Base-by-base conservation (phyloP, 768 basidiomycete genomes). In the Hericium erinaceus region DNA sequence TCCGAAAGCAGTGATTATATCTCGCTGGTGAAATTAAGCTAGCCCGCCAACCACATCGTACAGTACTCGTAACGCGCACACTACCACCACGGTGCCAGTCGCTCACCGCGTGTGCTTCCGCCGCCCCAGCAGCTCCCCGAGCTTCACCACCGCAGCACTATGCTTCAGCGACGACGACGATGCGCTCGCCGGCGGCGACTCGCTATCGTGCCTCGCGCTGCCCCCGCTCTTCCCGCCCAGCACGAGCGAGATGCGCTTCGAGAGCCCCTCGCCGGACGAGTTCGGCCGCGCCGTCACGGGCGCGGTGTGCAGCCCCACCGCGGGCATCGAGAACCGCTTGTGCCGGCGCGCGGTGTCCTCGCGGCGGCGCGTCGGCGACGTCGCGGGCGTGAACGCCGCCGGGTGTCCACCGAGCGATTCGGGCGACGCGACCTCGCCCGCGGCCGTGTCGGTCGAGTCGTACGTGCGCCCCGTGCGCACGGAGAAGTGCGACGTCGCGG, bases 251-350 rank as follows among this genome's bases (percentile, higher is more conserved):
- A 85, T 85, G 59, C 86, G 74, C 64, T 74, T 78, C 62, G 73
- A 68, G 49, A 70, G 65, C 60, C 70, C 75, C 58, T 68, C 73
- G 13, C 69, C 70, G 24, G 62, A 64, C 22, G 64, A 58, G 52
- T 59, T 70, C 40, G 80, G 79, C 18, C 81, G 77, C 20, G 85
- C 80, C 28, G 83, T 85, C 13, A 91, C 87, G 16, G 79, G 81
- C 33, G 82, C 82, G 33, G 83, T 82, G 61, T 90, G 87, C 67
- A 91, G 61, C 39, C 85, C 87, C 39, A 92, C 75, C n/a, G 86
- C 86, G 49, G 89, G 87, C 52, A 87, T 59, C 52, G 89, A 90
- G 64, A 89, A 89, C 40, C 87, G 79, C 66, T 88, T 87, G 64
- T 74, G 75, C 64, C 81, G 69, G 62, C 84, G 72, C 48, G 77